phyloP scores from a whole-genome alignment of 2,329 filamentous ascomycete genomes.

The Dactylonectria macrodidyma region DNA sequence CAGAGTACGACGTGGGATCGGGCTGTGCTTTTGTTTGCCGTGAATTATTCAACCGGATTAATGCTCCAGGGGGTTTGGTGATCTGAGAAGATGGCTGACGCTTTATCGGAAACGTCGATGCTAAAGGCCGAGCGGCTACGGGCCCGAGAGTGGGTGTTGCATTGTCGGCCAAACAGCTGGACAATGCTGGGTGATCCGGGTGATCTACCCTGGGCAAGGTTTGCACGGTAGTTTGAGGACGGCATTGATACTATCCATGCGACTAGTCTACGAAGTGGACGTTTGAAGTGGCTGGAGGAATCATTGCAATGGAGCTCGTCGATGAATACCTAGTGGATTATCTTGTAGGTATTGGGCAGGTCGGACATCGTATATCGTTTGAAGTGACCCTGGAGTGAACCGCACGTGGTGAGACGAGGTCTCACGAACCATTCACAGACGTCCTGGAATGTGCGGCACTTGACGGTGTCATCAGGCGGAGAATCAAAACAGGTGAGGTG shows the following conservation, averaged over 20 bases:
- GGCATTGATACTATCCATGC: background rate
- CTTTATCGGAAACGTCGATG: background rate
- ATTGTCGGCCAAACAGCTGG: conserved; percentile 21
- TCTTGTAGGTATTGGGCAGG: background rate
- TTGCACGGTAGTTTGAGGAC: background rate
- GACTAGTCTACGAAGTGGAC: background rate
- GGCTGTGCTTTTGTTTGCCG: background rate
- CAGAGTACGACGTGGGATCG: background rate
- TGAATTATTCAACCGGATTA: background rate
- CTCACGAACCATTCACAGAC: conserved; percentile 15
- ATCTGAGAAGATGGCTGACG: background rate
- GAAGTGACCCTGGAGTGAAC: conserved; percentile 18
- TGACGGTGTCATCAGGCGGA: background rate
- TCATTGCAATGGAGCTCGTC: background rate
- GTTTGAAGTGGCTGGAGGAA: background rate
- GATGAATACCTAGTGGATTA: too few relatives aligned
- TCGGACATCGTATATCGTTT: conserved; percentile 10
- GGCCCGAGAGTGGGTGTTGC: background rate
- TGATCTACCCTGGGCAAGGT: background rate
- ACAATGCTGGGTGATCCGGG: conserved; percentile 14
- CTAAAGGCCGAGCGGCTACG: background rate
- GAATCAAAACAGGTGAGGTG: background rate
- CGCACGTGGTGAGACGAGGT: conserved; percentile 26
- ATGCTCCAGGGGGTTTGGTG: background rate
- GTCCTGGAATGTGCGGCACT: background rate